Base-by-base conservation (phyloP, 768 basidiomycete genomes). In the Podaxis sp. region DNA sequence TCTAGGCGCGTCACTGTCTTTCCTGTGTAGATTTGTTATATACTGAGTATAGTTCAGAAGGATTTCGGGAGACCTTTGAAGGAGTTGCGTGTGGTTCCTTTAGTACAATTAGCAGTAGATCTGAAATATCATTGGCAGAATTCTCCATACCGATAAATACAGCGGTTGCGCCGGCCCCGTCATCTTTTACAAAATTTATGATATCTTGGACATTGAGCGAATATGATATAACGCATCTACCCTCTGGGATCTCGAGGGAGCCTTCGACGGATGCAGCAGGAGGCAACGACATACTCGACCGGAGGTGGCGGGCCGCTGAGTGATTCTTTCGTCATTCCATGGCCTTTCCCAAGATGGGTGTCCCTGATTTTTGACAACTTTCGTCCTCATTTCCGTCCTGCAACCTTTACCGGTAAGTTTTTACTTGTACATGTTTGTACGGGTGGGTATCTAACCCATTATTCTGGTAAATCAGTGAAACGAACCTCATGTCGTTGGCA, bases 61-160 rank as follows among this genome's bases (percentile, higher is more conserved):
- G 19, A 9, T 38, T 17, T 22, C 15, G 11, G 6, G 19, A 37
- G 29, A 89, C 93, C 93, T 83, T 88, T 80, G 77, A 94, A 94
- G 0, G 87, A 88, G 72, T 94, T 89, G 61, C 93, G 84, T 5
- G 93, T 96, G 13, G 92, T 93, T 7, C 81, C 80, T 82, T 58
- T 11, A 51, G 33, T 29, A 40, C 51, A 61, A 59, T 57, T 56
- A 55, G 59, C 11, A 51, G 47, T 25, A 19, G 29, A 51, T 12
- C 38, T 29, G 50, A 29, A 33, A 17, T 36, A 8, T 40, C 17
- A 33, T 9, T 33, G 8, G 33, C 15, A 55, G 15, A 12, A 56
- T 24, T 40, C 24, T 29, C 25, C 25, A 51, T 50, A 76, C 93
- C 93, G 57, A 94, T 84, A 76, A 96, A 94, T 2, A 87, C 77